Evolutionary conservation across 495 filamentous ascomycete species (phyloP).

Genomic region (Trichoderma gamsii): DNA sequence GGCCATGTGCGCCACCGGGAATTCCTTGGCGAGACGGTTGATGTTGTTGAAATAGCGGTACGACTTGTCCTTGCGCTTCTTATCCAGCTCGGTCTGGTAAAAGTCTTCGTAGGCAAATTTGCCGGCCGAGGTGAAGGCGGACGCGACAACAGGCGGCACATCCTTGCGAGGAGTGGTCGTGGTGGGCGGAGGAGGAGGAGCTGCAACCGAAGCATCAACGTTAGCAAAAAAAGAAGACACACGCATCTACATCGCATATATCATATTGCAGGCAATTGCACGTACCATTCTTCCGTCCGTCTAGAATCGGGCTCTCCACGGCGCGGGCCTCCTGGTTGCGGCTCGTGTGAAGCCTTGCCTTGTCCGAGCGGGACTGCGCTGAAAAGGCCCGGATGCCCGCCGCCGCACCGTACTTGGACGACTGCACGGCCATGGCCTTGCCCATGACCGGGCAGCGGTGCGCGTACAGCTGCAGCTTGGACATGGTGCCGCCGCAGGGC

Average conservation of each 20-base stretch:
- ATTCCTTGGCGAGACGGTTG: slow-evolving; percentile 94
- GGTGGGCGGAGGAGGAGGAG: slow-evolving; percentile 32
- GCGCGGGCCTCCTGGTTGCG: slow-evolving; percentile 63
- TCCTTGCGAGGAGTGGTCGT: slow-evolving; percentile 32
- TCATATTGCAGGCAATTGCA: neutral
- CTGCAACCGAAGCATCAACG: slow-evolving; percentile 21
- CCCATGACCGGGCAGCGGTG: slow-evolving; percentile 98
- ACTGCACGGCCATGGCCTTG: slow-evolving; percentile 89
- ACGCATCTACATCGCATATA: neutral
- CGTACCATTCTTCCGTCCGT: slow-evolving; percentile 53
- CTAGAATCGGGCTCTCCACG: slow-evolving; percentile 56
- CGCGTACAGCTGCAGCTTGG: slow-evolving; percentile 90
- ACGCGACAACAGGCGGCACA: slow-evolving; percentile 22
- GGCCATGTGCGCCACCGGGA: slow-evolving; percentile 88
- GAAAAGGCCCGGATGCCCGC: slow-evolving; percentile 40
- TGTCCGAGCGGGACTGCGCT: slow-evolving; percentile 34
- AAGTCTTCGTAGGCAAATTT: slow-evolving; percentile 89
- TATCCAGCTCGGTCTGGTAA: slow-evolving; percentile 81
- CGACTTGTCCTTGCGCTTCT: slow-evolving; percentile 99
- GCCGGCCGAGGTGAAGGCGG: slow-evolving; percentile 20
- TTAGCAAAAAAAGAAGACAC: slow-evolving; percentile 19
- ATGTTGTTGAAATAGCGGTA: slow-evolving; percentile 99
- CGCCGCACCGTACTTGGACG: slow-evolving; percentile 46
- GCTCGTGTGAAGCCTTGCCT: slow-evolving; percentile 77
- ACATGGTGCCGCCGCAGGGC: slow-evolving; percentile 85